Conservation (phyloP, 192 early-diverging fungal genomes). For the Funneliformis geosporum region DNA sequence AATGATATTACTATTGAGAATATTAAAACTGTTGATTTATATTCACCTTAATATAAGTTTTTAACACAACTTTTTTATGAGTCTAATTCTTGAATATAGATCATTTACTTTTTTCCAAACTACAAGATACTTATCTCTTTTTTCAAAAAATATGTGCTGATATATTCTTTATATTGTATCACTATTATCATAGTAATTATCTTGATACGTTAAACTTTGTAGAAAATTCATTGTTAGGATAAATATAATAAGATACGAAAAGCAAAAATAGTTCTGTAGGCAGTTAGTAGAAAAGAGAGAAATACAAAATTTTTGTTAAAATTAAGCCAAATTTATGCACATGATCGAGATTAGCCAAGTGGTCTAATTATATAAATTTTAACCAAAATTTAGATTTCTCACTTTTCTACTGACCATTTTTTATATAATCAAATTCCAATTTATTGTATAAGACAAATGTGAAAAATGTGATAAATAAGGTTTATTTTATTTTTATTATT, state of each 20-base stretch:
- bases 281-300: too few relatives aligned
- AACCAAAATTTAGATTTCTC: too few relatives aligned
- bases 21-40: neutral
- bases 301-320: too few relatives aligned
- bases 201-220: constrained; percentile 7
- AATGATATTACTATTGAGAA: neutral
- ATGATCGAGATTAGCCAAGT: too few relatives aligned
- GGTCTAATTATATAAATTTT: too few relatives aligned
- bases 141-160: constrained; percentile 8
- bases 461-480: neutral
- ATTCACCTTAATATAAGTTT: neutral
- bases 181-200: neutral
- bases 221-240: neutral
- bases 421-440: neutral
- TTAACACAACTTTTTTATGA: neutral
- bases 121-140: neutral
- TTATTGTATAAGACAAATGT: constrained; percentile 9
- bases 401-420: too few relatives aligned
- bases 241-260: neutral
- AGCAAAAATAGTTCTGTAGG: neutral
- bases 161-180: neutral
- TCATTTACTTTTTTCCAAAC: neutral
- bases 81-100: neutral
- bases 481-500: neutral
- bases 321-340: too few relatives aligned